A percentile compares a stretch with the other conserved stretches of the same genome.
Conservation (phyloP, 768 basidiomycete species). For the Plicaturopsis crispa region DNA sequence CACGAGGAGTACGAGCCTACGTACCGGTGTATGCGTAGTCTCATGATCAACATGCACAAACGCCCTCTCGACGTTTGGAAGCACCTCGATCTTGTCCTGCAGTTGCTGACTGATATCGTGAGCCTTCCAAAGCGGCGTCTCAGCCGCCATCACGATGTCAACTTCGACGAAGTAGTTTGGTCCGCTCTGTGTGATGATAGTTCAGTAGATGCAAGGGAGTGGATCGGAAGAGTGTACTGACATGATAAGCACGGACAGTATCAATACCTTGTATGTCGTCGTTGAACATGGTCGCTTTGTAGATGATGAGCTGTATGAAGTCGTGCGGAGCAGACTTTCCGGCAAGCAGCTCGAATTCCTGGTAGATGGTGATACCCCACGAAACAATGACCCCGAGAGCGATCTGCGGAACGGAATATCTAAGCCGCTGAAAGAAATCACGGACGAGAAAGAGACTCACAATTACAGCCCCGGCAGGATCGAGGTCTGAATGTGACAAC, state of each 20-base stretch:
- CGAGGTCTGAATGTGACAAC: conserved; percentile 27
- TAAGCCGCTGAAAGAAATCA: not conserved
- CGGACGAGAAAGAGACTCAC: conserved; percentile 23
- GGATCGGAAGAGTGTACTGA: conserved; percentile 18
- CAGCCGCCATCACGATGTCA: conserved; percentile 55
- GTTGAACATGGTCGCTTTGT: conserved; percentile 58
- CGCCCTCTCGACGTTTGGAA: conserved; percentile 50
- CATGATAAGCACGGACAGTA: conserved; percentile 55
- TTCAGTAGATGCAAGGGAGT: not conserved
- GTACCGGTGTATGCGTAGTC: conserved; percentile 33
- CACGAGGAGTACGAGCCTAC: too few species aligned
- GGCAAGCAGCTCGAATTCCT: conserved; percentile 51
- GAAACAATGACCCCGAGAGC: conserved; percentile 37
- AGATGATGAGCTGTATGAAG: conserved; percentile 52
- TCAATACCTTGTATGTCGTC: conserved; percentile 52
- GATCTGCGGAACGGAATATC: conserved; percentile 16
- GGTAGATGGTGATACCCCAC: conserved; percentile 41
- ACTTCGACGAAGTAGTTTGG: conserved; percentile 54
- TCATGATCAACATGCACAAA: conserved; percentile 61
- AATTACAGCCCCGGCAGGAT: conserved; percentile 37
- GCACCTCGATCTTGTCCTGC: conserved; percentile 47
- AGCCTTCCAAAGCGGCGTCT: conserved; percentile 50
- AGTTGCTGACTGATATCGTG: conserved; percentile 42
- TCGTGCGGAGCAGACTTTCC: conserved; percentile 56
- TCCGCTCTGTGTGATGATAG: not conserved